Evolutionary conservation across 2,329 filamentous ascomycete species (phyloP), one percentile per base, ranked within the genome.

Genomic region (Fusarium sp.): DNA sequence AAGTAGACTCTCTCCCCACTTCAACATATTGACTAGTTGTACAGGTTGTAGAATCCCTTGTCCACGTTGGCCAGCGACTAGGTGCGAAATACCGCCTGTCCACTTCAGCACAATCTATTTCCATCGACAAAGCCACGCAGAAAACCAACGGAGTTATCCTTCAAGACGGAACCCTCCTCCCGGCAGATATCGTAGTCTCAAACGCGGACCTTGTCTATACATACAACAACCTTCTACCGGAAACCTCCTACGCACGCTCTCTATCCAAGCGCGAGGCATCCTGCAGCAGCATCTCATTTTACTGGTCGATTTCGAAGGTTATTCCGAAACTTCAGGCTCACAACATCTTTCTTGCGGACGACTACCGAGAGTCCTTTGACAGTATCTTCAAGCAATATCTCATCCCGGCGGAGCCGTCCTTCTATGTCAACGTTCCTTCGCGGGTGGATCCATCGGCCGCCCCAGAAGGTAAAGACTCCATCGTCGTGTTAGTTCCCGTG

Each of bases 371-470:
- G 75, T 91, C 88, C n/a, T 95, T 95, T 77, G 92, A 95, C 80
- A 88, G 89, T 68, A 95, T 95, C 68, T 95, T 95, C 86, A 90
- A 92, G 73, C 84, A 89, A 33, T 91, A 94, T 69, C 83, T 87
- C 4, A 89, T 95, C 10, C 93, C 93, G 1, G 81, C 87, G 2
- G 87, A 94, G 68, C 93, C 93, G 0, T 92, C 89, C 65, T 95
- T 95, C 84, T 95, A 95, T 81, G 89, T 95, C 81, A 94, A 95
- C 79, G 92, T 95, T 0, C 93, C 93, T 0, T 92, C 89, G 56
- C 88, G 92, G 14, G 87, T 94, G 9, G 93, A 95, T 73, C 84
- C 90, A 0, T 87, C 87, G 0, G 93, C 93, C 1, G 92, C 93
- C 0, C 93, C 93, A 0, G 80, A 85, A 4, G 90, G 88, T 1